phyloP scores from a whole-genome alignment of 2,329 filamentous ascomycete species.

The Microsporum canis region DNA sequence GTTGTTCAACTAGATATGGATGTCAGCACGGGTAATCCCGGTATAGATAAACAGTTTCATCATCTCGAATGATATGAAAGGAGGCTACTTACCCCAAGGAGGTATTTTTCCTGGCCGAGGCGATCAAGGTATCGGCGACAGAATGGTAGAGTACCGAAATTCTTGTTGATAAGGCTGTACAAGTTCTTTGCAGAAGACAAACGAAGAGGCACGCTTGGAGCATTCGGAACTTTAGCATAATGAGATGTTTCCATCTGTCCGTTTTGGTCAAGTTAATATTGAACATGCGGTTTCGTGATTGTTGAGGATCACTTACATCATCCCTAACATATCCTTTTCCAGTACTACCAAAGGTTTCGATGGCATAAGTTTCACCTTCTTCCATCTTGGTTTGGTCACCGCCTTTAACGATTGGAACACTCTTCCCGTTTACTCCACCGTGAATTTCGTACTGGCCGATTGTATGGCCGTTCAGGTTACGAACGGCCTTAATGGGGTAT shows the following conservation, averaged over 20 bases:
- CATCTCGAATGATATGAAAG: neutral
- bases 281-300: conserved; percentile 9
- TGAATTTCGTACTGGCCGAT: conserved; percentile 86
- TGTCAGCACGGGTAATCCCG: neutral
- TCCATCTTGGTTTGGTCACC: conserved; percentile 92
- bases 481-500: conserved; percentile 71
- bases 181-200: conserved; percentile 74
- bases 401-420: conserved; percentile 84
- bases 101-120: conserved; percentile 87
- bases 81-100: conserved; percentile 59
- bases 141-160: conserved; percentile 86
- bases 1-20: conserved; percentile 58
- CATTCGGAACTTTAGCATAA: conserved; percentile 66
- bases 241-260: conserved; percentile 65
- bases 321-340: conserved; percentile 80
- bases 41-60: neutral
- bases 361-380: conserved; percentile 88
- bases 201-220: conserved; percentile 62
- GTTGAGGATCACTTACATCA: conserved; percentile 47
- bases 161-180: conserved; percentile 84
- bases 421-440: conserved; percentile 76
- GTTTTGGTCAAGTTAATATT: neutral
- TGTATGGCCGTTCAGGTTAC: conserved; percentile 80
- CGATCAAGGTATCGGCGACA: conserved; percentile 85
- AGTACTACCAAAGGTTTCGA: conserved; percentile 91